Evolutionary conservation across 2,329 filamentous ascomycete species (phyloP).

Genomic region (Fusarium secorum): DNA sequence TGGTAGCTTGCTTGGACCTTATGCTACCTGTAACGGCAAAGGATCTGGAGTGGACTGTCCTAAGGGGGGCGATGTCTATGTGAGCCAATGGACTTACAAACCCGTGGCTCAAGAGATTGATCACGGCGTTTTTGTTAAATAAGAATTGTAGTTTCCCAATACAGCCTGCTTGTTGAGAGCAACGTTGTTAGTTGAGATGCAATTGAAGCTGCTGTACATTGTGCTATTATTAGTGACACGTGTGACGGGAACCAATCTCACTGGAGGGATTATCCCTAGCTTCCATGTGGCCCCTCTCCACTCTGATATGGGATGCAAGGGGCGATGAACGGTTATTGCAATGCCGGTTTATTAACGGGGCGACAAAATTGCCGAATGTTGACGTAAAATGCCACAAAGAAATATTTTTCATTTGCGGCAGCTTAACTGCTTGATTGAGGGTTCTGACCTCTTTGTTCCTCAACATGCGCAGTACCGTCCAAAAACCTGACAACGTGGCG

Average conservation of each 20-base stretch:
- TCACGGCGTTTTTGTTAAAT: neutral
- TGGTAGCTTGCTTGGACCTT: conserved; percentile 19
- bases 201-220: neutral
- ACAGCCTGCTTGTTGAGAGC: neutral
- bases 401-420: neutral
- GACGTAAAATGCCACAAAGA: neutral
- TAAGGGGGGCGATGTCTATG: neutral
- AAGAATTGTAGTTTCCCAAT: neutral
- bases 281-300: conserved; percentile 3
- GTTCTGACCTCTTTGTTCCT: accelerated
- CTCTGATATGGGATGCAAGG: conserved; percentile 16
- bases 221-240: conserved; percentile 6
- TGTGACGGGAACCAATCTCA: conserved; percentile 15
- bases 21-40: conserved; percentile 25
- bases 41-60: conserved; percentile 11
- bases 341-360: conserved; percentile 23
- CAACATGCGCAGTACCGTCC: too few relatives aligned
- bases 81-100: conserved; percentile 19
- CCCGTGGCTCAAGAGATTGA: conserved; percentile 15
- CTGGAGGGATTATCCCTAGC: conserved; percentile 15
- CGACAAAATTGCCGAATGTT: neutral
- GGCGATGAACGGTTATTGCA: conserved; percentile 4
- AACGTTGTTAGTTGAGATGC: neutral
- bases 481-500: neutral
- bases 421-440: neutral